Evolutionary conservation across 78 protist genomes (phyloP), one percentile per base, ranked within the genome.

Genomic region (Polysphondylium violaceum): DNA sequence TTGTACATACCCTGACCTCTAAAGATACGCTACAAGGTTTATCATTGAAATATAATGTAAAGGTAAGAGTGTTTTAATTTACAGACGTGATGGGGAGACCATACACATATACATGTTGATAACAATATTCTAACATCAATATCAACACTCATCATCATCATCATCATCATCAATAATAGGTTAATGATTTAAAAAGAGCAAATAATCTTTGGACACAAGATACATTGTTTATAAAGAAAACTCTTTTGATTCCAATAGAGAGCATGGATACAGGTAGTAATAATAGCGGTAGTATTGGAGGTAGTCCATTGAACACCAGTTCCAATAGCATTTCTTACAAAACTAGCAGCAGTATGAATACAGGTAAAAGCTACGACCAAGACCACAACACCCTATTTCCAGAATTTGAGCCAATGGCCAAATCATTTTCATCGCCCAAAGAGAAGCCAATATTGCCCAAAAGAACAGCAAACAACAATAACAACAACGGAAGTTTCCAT

Each of bases 21-120:
- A 36, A 67, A 59, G 91, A 83, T 59, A 83, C 91, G 5, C 72
- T 83, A 1, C 79, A 68, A 71, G 91, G 91, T 41, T 43, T 83
- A 58, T 36, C 91, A 53, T 33, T 83, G 17, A 67, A 69, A 83
- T 83, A 83, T 58, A 51, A 67, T 31, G 78, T 72, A 16, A 72
- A 72, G 21, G 78, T 72, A 51, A 50, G 63, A 33, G 21, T 14
- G 7, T 56, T n/a, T 4, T 47, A 14, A 47, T n/a, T n/a, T n/a
- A n/a, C n/a, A n/a, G n/a, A n/a, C n/a, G n/a, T n/a, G n/a, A n/a
- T n/a, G n/a, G n/a, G n/a, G n/a, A n/a, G n/a, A n/a, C n/a, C n/a
- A n/a, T n/a, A n/a, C n/a, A n/a, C n/a, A n/a, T n/a, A n/a, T n/a
- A n/a, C n/a, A n/a, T n/a, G n/a, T n/a, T n/a, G 29, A 21, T 6